These are phyloP conservation scores for Monilinia vaccinii-corymbosi DNA, from an alignment of 2,329 filamentous ascomycete species.

Conservation along the genomic window DNA sequence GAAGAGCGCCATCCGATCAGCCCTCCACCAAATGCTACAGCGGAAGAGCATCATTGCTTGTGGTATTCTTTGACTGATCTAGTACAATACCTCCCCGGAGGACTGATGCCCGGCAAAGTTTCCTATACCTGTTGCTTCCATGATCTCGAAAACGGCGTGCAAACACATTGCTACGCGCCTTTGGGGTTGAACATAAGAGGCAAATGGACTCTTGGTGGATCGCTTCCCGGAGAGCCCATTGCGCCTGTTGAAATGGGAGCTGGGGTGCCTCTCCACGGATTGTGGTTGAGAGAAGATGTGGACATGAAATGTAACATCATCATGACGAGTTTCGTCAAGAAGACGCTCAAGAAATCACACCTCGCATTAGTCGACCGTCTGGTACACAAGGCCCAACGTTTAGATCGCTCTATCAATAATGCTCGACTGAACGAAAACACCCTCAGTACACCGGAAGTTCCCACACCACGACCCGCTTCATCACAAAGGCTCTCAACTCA, in stretches of 20 bases:
- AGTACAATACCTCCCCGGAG: constrained; percentile 63
- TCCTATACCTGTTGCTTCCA: constrained; percentile 76
- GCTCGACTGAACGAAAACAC: constrained; percentile 10
- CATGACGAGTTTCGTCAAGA: constrained; percentile 69
- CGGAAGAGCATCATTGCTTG: constrained; percentile 60
- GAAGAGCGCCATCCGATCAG: constrained; percentile 60
- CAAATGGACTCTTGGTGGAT: constrained; percentile 69
- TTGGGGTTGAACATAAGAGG: constrained; percentile 70
- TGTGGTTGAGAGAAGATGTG: constrained; percentile 81
- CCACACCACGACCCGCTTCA: neutral
- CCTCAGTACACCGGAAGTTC: neutral
- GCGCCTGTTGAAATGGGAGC: constrained; percentile 58
- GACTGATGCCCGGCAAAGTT: constrained; percentile 54
- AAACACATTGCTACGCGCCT: constrained; percentile 78
- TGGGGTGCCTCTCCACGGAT: constrained; percentile 53
- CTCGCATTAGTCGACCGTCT: constrained; percentile 58
- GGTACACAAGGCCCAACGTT: constrained; percentile 39
- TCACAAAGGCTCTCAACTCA: neutral
- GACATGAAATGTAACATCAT: constrained; percentile 74
- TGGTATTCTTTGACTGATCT: constrained; percentile 79
- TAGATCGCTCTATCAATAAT: constrained; percentile 16
- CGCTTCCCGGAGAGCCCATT: constrained; percentile 58
- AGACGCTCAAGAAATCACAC: constrained; percentile 71
- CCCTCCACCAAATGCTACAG: constrained; percentile 54
- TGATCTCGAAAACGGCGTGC: constrained; percentile 60